Evolutionary conservation across 768 basidiomycete genomes (phyloP).

Genomic region (Pleurotus djamor): DNA sequence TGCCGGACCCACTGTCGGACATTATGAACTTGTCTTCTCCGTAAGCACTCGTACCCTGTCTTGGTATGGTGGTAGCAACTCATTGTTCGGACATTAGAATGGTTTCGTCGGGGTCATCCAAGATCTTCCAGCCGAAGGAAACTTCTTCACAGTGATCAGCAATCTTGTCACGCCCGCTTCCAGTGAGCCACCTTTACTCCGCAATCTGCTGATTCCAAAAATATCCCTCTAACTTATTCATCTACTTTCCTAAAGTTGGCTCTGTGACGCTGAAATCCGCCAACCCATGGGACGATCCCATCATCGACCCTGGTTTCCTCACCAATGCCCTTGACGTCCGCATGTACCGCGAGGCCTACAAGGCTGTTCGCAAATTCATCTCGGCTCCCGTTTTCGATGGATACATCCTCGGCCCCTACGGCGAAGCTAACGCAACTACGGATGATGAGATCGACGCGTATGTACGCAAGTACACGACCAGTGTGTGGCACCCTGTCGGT

Average conservation of each 20-base stretch:
- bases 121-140: slow-evolving; percentile 13
- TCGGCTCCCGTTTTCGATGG: slow-evolving; percentile 14
- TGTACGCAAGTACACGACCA: slow-evolving; percentile 16
- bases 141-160: slow-evolving; percentile 15
- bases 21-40: slow-evolving; percentile 24
- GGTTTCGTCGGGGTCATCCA: slow-evolving; percentile 11
- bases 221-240: neutral
- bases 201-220: neutral
- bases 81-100: slow-evolving; percentile 7
- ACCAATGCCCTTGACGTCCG: slow-evolving; percentile 15
- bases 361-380: slow-evolving; percentile 12
- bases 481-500: slow-evolving; percentile 26
- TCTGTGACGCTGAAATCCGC: slow-evolving; percentile 29
- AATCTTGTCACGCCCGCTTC: slow-evolving; percentile 23
- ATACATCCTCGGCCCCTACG: slow-evolving; percentile 13
- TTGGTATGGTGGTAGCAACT: neutral
- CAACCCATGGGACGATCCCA: slow-evolving; percentile 34
- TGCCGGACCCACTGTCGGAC: slow-evolving; percentile 23
- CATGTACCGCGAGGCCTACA: slow-evolving; percentile 13
- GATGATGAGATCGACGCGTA: slow-evolving; percentile 24
- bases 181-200: slow-evolving; percentile 10
- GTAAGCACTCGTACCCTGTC: slow-evolving; percentile 13
- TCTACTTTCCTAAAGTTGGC: slow-evolving; percentile 16
- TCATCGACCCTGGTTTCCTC: slow-evolving; percentile 44
- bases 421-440: slow-evolving; percentile 15